Percentiles rank a stretch among this genome's conserved stretches.
Evolutionary conservation across 805 yeast genomes (phyloP).

Genomic region (Yamadazyma sp.): DNA sequence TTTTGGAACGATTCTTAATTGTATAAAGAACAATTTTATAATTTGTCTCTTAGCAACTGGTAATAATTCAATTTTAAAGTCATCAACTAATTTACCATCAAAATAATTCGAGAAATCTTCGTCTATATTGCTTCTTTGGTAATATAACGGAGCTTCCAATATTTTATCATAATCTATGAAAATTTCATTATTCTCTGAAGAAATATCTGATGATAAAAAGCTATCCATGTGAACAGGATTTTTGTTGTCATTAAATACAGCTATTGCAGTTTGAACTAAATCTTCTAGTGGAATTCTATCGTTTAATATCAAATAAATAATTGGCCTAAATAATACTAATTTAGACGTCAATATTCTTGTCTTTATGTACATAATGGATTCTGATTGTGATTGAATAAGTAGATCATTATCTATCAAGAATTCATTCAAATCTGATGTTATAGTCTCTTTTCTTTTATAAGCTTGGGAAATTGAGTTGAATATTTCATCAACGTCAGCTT

Average conservation of each 20-base stretch:
- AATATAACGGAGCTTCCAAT: constrained; percentile 24
- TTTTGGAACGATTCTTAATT: constrained; percentile 29
- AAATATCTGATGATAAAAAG: constrained; percentile 6
- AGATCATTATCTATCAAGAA: constrained; percentile 33
- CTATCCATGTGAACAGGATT: not conserved
- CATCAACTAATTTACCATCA: constrained; percentile 18
- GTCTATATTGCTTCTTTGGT: constrained; percentile 26
- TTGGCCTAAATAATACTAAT: constrained; percentile 31
- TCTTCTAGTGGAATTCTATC: constrained; percentile 27
- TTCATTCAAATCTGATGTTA: constrained; percentile 26
- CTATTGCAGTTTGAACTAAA: constrained; percentile 23
- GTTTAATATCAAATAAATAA: constrained; percentile 28
- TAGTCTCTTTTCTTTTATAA: constrained; percentile 12
- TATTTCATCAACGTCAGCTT: constrained; percentile 28
- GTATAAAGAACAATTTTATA: constrained; percentile 24
- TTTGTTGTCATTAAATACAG: constrained; percentile 12
- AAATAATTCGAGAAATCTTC: constrained; percentile 30
- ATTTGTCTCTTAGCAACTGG: constrained; percentile 22
- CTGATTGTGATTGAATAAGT: constrained; percentile 32
- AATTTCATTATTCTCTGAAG: constrained; percentile 1
- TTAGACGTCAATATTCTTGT: constrained; percentile 34
- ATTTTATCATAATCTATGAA: constrained; percentile 12
- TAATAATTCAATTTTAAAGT: constrained; percentile 13
- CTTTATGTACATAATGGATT: constrained; percentile 36
- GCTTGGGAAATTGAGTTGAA: constrained; percentile 24